phyloP scores from a whole-genome alignment of 2,329 filamentous ascomycete genomes.

The Eurotiales sp. region DNA sequence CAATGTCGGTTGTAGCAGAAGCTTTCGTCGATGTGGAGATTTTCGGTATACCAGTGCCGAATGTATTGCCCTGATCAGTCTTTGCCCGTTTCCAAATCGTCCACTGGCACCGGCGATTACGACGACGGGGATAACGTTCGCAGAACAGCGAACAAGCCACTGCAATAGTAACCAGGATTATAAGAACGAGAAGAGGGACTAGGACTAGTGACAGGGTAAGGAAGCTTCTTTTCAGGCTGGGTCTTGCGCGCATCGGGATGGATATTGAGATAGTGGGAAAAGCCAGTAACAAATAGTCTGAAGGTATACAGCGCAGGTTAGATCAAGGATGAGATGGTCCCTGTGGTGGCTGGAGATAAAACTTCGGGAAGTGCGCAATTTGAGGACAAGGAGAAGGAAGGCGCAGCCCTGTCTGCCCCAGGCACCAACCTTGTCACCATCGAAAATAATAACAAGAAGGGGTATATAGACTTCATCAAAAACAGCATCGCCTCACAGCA shows the following conservation, averaged over 20 bases:
- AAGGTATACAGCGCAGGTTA: constrained; percentile 13
- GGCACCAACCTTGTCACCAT: not conserved
- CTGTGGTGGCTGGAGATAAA: not conserved
- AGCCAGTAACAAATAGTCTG: not conserved
- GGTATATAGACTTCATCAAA: not conserved
- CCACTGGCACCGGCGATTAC: not conserved
- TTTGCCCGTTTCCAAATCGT: constrained; percentile 1
- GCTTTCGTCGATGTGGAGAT: constrained; percentile 30
- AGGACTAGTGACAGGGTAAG: constrained; percentile 45
- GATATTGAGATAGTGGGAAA: not conserved
- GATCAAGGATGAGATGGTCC: not conserved
- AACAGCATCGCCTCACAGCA: not conserved
- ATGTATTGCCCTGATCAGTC: constrained; percentile 21
- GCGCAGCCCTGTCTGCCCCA: too few relatives aligned
- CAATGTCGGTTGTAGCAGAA: constrained; percentile 25
- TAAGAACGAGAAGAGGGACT: constrained; percentile 46
- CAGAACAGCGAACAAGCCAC: constrained; percentile 38
- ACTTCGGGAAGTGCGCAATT: not conserved
- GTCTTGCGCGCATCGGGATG: constrained; percentile 24
- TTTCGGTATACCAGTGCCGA: constrained; percentile 29
- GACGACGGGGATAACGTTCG: constrained; percentile 8
- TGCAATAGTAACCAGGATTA: constrained; percentile 35
- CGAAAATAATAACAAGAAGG: not conserved
- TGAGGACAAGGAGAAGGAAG: not conserved
- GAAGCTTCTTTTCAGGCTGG: constrained; percentile 32